Evolutionary conservation across 2,329 filamentous ascomycete species (phyloP), one percentile per base, ranked within the genome.

Genomic region (Raffaelea albimanens): DNA sequence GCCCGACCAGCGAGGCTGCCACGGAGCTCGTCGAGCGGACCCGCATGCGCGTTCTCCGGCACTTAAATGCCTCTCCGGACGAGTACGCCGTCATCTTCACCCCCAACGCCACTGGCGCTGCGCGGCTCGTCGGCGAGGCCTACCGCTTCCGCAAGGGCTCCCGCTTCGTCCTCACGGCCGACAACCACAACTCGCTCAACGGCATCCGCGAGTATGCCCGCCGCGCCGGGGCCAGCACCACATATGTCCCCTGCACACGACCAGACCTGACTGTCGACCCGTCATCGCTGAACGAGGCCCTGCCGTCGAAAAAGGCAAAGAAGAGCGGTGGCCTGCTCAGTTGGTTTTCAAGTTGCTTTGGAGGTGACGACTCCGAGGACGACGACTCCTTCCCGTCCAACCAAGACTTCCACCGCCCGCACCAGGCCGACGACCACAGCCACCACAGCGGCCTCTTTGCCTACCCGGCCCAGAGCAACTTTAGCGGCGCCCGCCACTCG

Each of bases 391-490:
- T 16, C 20, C 25, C 7, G 25, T 13, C 13, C 25, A 29, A 13
- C 25, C 25, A 29, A 29, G 25, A 29, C 25, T 29, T 29, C 25
- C 25, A 13, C 2, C 22, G 14, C 25, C 14, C 43, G 22, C 40
- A 33, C 23, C 29, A 44, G 13, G 10, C 13, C 16, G 10, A 19
- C 34, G 39, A 57, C 44, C 52, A 53, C 38, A 9, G 5, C 20
- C 33, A 52, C 29, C 21, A 45, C 33, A 52, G 51, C 18, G 64
- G 65, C 8, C 57, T 71, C 18, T 69, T 72, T 50, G 68, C 67
- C 3, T 72, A 68, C 53, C 69, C 68, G 3, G 69, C 67, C 0
- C 69, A 71, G 53, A 68, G 65, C 51, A 72, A 72, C 52, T 70
- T 71, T 47, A 64, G 58, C 43, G 68, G 68, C 29, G 67, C 68